Evolutionary conservation across 106 monocot species (phyloP).

Genomic region (Gastrodia elata): DNA sequence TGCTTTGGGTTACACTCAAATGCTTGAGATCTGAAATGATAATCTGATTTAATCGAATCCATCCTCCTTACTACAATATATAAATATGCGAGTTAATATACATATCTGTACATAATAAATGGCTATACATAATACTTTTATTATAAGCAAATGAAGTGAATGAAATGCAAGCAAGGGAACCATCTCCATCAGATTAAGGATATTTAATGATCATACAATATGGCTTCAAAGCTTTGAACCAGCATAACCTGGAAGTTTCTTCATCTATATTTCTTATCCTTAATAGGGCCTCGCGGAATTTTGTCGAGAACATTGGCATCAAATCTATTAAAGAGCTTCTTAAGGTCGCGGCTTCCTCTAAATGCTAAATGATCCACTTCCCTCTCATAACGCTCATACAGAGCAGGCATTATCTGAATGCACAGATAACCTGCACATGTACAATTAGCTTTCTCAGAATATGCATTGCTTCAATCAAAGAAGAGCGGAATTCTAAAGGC

Average conservation of each 20-base stretch:
- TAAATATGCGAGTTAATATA: too few relatives aligned
- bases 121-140: background rate
- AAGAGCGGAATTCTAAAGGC: background rate
- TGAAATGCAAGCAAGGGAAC: too few relatives aligned
- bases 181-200: background rate
- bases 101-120: constrained; percentile 6
- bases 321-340: constrained; percentile 7
- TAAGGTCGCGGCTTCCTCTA: constrained; percentile 18
- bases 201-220: background rate
- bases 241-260: background rate
- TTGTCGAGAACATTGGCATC: constrained; percentile 19
- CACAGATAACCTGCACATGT: constrained; percentile 9
- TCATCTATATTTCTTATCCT: constrained; percentile 19
- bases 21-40: too few relatives aligned
- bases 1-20: too few relatives aligned
- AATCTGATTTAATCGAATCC: too few relatives aligned
- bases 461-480: background rate
- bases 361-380: constrained; percentile 22
- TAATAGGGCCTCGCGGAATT: constrained; percentile 19
- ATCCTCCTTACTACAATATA: too few relatives aligned
- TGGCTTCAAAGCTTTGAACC: background rate
- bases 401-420: constrained; percentile 12
- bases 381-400: constrained; percentile 22
- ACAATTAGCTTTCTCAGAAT: background rate
- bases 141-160: background rate